These are phyloP conservation scores for Cutaneotrichosporon cutaneum DNA, from an alignment of 1,284 basidiomycete genomes.

Conservation along the genomic window DNA sequence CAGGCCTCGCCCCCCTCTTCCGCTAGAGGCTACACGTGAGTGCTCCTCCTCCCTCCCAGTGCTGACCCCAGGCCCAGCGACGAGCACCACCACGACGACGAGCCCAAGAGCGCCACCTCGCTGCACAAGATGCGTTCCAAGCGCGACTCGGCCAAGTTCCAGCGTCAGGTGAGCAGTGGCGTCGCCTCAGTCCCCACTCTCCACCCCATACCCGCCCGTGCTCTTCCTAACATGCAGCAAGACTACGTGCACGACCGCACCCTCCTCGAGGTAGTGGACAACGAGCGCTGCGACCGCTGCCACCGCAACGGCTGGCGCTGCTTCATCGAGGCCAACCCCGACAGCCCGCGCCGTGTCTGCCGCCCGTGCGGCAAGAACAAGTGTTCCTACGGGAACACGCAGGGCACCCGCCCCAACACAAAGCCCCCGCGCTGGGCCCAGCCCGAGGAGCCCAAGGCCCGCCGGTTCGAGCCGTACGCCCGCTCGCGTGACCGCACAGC, in stretches of 20 bases:
- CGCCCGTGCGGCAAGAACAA: constrained; percentile 27
- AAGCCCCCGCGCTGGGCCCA: not conserved
- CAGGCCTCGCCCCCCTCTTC: not conserved
- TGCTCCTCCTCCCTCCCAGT: not conserved
- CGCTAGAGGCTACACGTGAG: not conserved
- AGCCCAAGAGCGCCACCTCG: not conserved
- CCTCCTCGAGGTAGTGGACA: constrained; percentile 17
- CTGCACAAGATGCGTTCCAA: constrained; percentile 15
- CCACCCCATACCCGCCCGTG: too few species aligned
- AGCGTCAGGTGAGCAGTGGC: constrained; percentile 25
- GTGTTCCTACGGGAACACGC: constrained; percentile 19
- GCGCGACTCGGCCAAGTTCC: constrained; percentile 23
- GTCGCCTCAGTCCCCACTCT: too few species aligned
- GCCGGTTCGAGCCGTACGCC: not conserved
- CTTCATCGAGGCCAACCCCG: constrained; percentile 17
- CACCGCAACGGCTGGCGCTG: constrained; percentile 23
- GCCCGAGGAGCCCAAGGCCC: not conserved
- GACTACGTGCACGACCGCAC: constrained; percentile 15
- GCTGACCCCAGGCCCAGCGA: not conserved
- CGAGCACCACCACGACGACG: constrained; percentile 3
- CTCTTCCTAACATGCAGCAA: constrained; percentile 2
- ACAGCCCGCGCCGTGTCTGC: constrained; percentile 20
- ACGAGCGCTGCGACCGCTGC: constrained; percentile 19
- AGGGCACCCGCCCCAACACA: constrained; percentile 2
- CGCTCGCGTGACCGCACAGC: not conserved